Conservation (phyloP, 345 rosid genomes). For the Brassica incana region DNA sequence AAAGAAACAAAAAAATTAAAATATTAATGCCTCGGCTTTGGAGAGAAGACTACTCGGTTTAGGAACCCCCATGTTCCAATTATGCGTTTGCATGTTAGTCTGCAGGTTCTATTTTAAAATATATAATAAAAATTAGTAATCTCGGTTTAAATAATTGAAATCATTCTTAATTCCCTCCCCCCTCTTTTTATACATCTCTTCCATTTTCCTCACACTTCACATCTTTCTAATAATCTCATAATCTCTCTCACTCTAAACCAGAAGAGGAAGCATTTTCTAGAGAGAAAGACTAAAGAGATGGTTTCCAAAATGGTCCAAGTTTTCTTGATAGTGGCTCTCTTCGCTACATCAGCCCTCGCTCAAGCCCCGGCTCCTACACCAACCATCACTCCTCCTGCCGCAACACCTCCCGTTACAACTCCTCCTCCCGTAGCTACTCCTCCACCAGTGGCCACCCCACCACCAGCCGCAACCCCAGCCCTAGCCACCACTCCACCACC, state of each 20-base stretch:
- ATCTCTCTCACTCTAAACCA: slow-evolving; percentile 16
- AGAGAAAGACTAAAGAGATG: slow-evolving; percentile 10
- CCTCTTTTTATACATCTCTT: slow-evolving; percentile 34
- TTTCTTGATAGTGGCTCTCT: slow-evolving; percentile 35
- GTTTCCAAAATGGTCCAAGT: slow-evolving; percentile 31
- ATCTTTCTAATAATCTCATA: not conserved
- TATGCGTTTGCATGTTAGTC: slow-evolving; percentile 42
- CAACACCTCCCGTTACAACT: not conserved
- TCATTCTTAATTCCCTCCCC: not conserved
- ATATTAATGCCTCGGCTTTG: not conserved
- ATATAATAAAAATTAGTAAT: slow-evolving; percentile 26
- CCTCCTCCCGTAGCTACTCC: slow-evolving; percentile 25
- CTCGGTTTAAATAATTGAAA: slow-evolving; percentile 22
- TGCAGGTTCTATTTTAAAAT: not conserved
- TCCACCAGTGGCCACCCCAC: slow-evolving; percentile 34
- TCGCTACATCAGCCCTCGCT: slow-evolving; percentile 29
- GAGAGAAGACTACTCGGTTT: slow-evolving; percentile 7
- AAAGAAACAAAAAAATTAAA: not conserved
- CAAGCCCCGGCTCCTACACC: slow-evolving; percentile 44
- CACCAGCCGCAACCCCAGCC: slow-evolving; percentile 24
- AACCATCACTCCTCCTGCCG: slow-evolving; percentile 28
- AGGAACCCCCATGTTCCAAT: slow-evolving; percentile 39
- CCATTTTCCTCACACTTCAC: slow-evolving; percentile 28
- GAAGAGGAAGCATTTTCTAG: not conserved
- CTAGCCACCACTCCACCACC: slow-evolving; percentile 38